These are phyloP conservation scores for Ophiorrhiza pumila DNA, from an alignment of 257 asterid species.

Conservation along the genomic window DNA sequence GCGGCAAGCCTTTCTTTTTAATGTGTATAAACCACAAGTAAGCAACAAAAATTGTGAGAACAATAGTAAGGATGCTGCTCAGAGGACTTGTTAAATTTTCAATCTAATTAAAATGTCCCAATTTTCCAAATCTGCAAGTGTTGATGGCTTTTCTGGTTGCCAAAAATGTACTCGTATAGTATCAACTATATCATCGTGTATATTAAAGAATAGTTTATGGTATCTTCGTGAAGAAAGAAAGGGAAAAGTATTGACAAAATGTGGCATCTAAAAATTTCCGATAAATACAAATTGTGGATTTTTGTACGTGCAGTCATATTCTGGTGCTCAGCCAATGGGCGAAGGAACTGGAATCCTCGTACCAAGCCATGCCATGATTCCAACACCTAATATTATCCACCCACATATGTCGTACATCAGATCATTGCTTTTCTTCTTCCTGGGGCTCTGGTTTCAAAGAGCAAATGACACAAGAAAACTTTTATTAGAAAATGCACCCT, in stretches of 20 bases:
- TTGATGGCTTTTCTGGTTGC: background rate
- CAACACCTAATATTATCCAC: conserved; percentile 61
- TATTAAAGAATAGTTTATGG: no score
- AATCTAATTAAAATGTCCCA: background rate
- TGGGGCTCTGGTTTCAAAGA: conserved; percentile 37
- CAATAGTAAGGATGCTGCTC: background rate
- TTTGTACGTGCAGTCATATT: background rate
- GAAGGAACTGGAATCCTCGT: conserved; percentile 53
- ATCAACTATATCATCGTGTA: no score
- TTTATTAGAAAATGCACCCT: background rate
- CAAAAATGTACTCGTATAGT: background rate
- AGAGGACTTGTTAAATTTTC: background rate
- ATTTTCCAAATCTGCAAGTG: no score
- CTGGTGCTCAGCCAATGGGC: background rate
- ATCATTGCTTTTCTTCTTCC: conserved; percentile 45
- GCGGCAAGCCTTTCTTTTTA: background rate
- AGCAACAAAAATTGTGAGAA: no score
- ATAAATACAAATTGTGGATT: no score
- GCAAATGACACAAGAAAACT: conserved; percentile 2
- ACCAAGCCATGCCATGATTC: conserved; percentile 53
- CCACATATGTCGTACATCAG: conserved; percentile 51
- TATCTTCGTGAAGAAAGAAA: no score
- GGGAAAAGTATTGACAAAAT: no score
- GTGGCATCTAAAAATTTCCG: no score
- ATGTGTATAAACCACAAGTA: background rate